These are phyloP conservation scores for Stagonosporopsis vannaccii DNA, from an alignment of 2,329 filamentous ascomycete genomes.

Conservation along the genomic window DNA sequence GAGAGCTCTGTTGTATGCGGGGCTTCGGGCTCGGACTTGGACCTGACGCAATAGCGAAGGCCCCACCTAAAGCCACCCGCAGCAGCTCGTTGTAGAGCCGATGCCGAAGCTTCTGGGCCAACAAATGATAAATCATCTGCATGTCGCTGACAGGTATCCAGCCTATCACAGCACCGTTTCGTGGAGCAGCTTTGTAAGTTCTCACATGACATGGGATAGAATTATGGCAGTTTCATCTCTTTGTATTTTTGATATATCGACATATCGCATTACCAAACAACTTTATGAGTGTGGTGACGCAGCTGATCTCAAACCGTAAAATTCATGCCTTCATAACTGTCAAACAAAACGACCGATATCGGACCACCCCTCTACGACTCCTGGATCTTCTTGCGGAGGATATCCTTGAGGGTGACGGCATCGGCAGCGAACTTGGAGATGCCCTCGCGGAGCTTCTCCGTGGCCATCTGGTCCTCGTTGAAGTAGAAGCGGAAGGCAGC, in stretches of 20 bases:
- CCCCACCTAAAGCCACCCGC: conserved; percentile 19
- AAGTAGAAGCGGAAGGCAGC: conserved; percentile 95
- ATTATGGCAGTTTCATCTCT: conserved; percentile 15
- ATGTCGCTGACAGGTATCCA: conserved; percentile 18
- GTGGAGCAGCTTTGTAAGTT: neutral
- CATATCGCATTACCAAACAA: conserved; percentile 25
- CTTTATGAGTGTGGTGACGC: conserved; percentile 19
- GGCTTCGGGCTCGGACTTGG: conserved; percentile 23
- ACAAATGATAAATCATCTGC: conserved; percentile 39
- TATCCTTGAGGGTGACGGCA: conserved; percentile 89
- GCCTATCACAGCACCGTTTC: conserved; percentile 11
- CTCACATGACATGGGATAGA: conserved; percentile 2
- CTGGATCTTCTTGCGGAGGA: conserved; percentile 84
- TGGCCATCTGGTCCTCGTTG: conserved; percentile 99
- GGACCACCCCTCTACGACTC: conserved; percentile 37
- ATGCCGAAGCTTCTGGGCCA: conserved; percentile 24
- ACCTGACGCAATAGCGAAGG: conserved; percentile 42
- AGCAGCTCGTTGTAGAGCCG: conserved; percentile 23
- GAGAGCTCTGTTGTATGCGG: conserved; percentile 41
- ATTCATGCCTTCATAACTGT: conserved; percentile 32
- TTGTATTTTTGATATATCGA: conserved; percentile 29
- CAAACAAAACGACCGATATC: conserved; percentile 34
- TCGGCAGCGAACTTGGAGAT: conserved; percentile 99
- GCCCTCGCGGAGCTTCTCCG: conserved; percentile 98
- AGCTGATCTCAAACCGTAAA: conserved; percentile 25